phyloP scores from a whole-genome alignment of 257 asterid genomes.

The Hygrophila difformis region DNA sequence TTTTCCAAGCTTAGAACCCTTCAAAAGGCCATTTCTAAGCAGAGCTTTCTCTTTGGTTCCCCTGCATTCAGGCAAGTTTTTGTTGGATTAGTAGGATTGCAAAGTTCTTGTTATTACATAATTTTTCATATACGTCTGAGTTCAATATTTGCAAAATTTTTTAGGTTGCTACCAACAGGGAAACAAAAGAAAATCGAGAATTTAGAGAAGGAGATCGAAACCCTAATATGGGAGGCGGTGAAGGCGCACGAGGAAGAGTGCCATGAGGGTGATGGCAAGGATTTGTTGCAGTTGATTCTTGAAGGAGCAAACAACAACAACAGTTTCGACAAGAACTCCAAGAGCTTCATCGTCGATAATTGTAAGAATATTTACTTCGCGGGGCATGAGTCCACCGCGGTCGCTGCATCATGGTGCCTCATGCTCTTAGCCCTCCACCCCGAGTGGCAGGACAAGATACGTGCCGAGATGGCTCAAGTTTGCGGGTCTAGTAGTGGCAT shows the following conservation, averaged over 20 bases:
- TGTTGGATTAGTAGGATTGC: not conserved
- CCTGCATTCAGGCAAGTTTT: conserved; percentile 37
- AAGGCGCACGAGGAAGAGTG: conserved; percentile 35
- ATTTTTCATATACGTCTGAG: too few relatives aligned
- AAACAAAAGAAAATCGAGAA: conserved; percentile 38
- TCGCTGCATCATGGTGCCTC: conserved; percentile 82
- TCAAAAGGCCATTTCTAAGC: conserved; percentile 48
- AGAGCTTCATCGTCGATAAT: conserved; percentile 72
- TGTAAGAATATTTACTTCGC: conserved; percentile 90
- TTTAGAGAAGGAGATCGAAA: conserved; percentile 63
- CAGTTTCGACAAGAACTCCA: conserved; percentile 38
- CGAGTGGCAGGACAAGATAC: conserved; percentile 63
- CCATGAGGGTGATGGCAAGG: conserved; percentile 29
- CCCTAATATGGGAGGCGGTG: conserved; percentile 63
- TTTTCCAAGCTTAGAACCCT: conserved; percentile 77
- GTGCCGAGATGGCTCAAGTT: conserved; percentile 38
- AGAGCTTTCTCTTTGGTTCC: conserved; percentile 49
- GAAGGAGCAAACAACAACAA: conserved; percentile 52
- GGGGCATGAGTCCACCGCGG: conserved; percentile 82
- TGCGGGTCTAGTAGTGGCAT: conserved; percentile 13
- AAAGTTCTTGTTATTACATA: not conserved
- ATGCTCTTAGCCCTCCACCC: conserved; percentile 77
- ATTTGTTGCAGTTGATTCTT: conserved; percentile 54
- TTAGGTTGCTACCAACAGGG: conserved; percentile 33
- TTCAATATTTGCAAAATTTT: too few relatives aligned